phyloP scores from a whole-genome alignment of 2,329 filamentous ascomycete species.

The Pseudohalonectria lignicola region DNA sequence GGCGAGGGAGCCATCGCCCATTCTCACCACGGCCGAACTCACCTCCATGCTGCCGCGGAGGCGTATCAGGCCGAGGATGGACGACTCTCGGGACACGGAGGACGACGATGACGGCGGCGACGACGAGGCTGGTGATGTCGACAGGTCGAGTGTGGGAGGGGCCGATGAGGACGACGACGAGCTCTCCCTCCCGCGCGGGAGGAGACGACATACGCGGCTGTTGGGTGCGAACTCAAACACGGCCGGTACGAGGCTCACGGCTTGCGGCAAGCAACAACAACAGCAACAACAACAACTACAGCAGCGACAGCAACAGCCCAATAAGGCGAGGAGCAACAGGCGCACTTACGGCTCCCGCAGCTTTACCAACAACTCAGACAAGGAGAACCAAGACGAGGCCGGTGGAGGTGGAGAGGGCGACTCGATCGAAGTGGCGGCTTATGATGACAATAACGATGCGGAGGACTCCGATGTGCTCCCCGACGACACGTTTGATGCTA shows the following conservation, averaged over 20 bases:
- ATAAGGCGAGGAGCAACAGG: too few relatives aligned
- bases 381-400: conserved; percentile 39
- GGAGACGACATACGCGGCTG: not conserved
- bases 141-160: too few relatives aligned
- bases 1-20: conserved; percentile 21
- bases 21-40: conserved; percentile 41
- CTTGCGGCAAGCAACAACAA: too few relatives aligned
- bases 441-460: conserved; percentile 15
- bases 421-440: conserved; percentile 16
- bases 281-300: conserved; percentile 2
- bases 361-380: conserved; percentile 32
- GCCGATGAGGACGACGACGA: conserved; percentile 46
- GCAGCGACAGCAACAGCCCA: conserved; percentile 12
- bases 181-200: conserved; percentile 26
- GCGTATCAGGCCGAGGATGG: conserved; percentile 27
- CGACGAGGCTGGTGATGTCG: too few relatives aligned
- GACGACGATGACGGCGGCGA: conserved; percentile 24
- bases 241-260: too few relatives aligned
- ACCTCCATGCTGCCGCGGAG: conserved; percentile 42
- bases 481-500: conserved; percentile 30
- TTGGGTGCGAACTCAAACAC: too few relatives aligned
- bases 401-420: conserved; percentile 21
- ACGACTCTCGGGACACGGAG: conserved; percentile 12
- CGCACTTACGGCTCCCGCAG: conserved; percentile 39
- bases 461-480: conserved; percentile 21